phyloP scores from a whole-genome alignment of 228 moss, liverwort and hornwort species.

The Sphagnum fallax region DNA sequence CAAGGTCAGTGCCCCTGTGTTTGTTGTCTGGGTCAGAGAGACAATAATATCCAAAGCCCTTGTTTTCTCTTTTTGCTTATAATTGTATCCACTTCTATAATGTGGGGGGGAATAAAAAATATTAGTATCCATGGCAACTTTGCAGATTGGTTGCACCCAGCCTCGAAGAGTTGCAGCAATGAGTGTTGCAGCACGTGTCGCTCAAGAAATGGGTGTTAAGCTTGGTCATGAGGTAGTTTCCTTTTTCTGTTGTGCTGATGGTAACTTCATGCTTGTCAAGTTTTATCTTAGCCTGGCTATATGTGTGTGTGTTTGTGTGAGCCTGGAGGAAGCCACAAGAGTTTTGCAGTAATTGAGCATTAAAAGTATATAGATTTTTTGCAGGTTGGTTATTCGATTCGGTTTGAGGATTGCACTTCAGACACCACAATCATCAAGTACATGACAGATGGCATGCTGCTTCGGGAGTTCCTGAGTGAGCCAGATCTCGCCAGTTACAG shows the following conservation, averaged over 20 bases:
- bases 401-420: conserved; percentile 97
- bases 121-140: not conserved
- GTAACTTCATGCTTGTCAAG: not conserved
- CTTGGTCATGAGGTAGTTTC: conserved; percentile 82
- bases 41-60: no score
- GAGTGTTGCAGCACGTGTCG: conserved; percentile 97
- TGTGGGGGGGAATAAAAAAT: no score
- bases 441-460: conserved; percentile 98
- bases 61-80: no score
- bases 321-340: no score
- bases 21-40: no score
- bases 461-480: conserved; percentile 90
- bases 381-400: conserved; percentile 94
- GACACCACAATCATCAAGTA: conserved; percentile 86
- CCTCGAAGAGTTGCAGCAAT: conserved; percentile 98
- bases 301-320: no score
- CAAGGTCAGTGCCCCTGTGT: conserved; percentile 28
- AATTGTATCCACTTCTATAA: no score
- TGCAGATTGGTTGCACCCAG: conserved; percentile 90
- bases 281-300: no score
- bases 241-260: not conserved
- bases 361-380: conserved; percentile 11
- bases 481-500: conserved; percentile 95
- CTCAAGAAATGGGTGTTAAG: conserved; percentile 96
- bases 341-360: not conserved